phyloP scores from a whole-genome alignment of 148 eudicot genomes.

The Chenopodium album region DNA sequence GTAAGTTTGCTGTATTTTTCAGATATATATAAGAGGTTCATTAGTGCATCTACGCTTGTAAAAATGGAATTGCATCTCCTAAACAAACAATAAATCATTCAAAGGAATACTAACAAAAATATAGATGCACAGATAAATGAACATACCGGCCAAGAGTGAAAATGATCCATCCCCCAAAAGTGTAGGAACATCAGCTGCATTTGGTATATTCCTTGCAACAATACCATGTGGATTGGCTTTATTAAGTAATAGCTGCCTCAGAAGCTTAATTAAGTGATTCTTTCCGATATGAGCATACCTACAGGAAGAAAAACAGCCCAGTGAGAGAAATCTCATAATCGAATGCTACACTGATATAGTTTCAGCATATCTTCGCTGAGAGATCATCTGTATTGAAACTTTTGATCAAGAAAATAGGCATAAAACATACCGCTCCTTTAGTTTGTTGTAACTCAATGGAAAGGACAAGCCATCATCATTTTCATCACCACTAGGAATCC shows the following conservation, averaged over 20 bases:
- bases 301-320: constrained; percentile 21
- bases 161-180: constrained; percentile 87
- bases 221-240: constrained; percentile 40
- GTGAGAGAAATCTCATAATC: constrained; percentile 15
- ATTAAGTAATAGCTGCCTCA: constrained; percentile 65
- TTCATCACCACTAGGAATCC: constrained; percentile 76
- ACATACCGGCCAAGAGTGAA: constrained; percentile 76
- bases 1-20: background rate
- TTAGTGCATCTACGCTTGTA: background rate
- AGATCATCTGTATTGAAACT: constrained; percentile 5
- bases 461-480: constrained; percentile 86
- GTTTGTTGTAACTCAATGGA: constrained; percentile 82
- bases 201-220: constrained; percentile 50
- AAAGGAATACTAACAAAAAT: constrained; percentile 2
- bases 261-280: constrained; percentile 88
- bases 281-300: constrained; percentile 85
- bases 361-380: background rate
- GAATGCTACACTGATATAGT: background rate
- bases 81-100: constrained; percentile 5
- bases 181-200: constrained; percentile 90
- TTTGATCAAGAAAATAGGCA: constrained; percentile 10
- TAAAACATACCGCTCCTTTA: constrained; percentile 70
- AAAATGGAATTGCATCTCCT: background rate
- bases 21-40: background rate
- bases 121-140: constrained; percentile 7